These are phyloP conservation scores for Hymenoscyphus infarciens DNA, from an alignment of 2,329 filamentous ascomycete genomes.

Conservation along the genomic window DNA sequence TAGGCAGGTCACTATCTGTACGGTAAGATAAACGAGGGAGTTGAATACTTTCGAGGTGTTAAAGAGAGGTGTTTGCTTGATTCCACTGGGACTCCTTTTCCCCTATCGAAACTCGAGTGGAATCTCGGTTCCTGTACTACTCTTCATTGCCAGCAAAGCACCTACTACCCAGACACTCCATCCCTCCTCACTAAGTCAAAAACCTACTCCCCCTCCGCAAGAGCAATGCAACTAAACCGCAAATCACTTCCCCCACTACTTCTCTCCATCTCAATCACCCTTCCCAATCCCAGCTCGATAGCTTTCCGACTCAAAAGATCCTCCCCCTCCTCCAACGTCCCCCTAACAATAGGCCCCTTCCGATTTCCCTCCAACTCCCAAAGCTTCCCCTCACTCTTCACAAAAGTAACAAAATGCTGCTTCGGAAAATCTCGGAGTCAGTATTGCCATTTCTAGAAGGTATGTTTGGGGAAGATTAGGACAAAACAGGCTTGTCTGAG, in stretches of 20 bases:
- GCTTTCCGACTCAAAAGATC: slow-evolving; percentile 76
- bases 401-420: slow-evolving; percentile 16
- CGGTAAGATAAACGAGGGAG: too few relatives aligned
- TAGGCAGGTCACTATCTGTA: too few relatives aligned
- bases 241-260: slow-evolving; percentile 14
- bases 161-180: not conserved
- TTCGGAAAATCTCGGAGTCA: too few relatives aligned
- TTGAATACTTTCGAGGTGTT: too few relatives aligned
- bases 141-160: too few relatives aligned
- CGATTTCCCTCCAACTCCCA: slow-evolving; percentile 71
- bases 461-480: too few relatives aligned
- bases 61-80: too few relatives aligned
- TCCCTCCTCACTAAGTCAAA: not conserved
- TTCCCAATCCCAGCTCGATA: slow-evolving; percentile 50
- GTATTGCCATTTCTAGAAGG: too few relatives aligned
- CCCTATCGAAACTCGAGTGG: too few relatives aligned
- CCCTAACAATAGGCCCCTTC: slow-evolving; percentile 52
- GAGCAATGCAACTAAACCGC: slow-evolving; percentile 22
- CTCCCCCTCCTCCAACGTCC: slow-evolving; percentile 52
- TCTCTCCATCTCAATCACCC: slow-evolving; percentile 20
- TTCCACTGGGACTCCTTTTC: too few relatives aligned
- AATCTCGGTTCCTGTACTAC: too few relatives aligned
- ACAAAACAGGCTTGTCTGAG: too few relatives aligned
- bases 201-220: slow-evolving; percentile 8
- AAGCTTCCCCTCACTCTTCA: slow-evolving; percentile 35